Conservation (phyloP, 495 filamentous ascomycete species). For the Cercophora samala region DNA sequence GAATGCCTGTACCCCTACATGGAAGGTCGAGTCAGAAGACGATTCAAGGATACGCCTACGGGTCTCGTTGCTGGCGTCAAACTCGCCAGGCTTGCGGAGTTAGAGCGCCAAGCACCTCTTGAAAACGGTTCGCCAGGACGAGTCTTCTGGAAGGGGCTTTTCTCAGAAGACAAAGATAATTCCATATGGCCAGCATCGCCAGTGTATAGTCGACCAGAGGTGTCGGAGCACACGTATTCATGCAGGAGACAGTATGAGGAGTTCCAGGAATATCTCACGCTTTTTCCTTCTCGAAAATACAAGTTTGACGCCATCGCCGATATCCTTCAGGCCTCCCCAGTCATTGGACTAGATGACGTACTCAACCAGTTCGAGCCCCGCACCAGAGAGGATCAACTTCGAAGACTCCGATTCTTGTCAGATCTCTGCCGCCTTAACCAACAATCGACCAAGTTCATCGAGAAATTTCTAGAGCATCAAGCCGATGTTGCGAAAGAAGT, state of each 20-base stretch:
- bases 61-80: background rate
- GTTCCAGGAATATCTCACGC: background rate
- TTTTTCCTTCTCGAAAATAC: background rate
- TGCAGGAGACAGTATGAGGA: background rate
- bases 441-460: background rate
- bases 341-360: background rate
- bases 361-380: background rate
- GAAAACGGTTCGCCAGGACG: no score
- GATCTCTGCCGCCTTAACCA: background rate
- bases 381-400: background rate
- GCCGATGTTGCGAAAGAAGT: background rate
- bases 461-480: background rate
- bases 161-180: no score
- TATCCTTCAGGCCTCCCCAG: background rate
- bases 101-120: background rate
- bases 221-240: background rate
- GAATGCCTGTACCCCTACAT: background rate
- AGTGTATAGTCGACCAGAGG: background rate
- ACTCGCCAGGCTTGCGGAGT: background rate
- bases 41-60: background rate
- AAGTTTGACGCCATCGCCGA: background rate
- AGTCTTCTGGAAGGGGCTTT: no score
- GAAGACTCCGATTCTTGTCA: background rate
- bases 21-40: background rate
- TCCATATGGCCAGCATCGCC: no score